Base-by-base conservation (phyloP, 345 rosid genomes). In the Cardiospermum halicacabum region DNA sequence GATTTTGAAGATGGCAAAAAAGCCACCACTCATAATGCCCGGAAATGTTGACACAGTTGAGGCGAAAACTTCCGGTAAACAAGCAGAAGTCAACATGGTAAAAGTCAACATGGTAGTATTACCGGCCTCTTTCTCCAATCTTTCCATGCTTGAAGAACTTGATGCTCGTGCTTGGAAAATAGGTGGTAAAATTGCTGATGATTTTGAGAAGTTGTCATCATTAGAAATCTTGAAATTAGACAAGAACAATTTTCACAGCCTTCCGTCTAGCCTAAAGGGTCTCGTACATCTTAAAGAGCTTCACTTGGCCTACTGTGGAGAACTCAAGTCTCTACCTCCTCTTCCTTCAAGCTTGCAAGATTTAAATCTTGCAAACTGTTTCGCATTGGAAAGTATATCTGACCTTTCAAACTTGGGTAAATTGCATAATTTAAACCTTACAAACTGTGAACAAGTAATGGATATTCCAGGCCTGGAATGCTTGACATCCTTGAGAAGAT, bases 401-500 rank as follows among this genome's bases (percentile, higher is more conserved):
- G 83, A 82, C 53, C 58, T 81, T 13, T 72, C 82, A n/a, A 66
- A 74, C 74, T 51, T 76, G 47, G 28, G 34, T 53, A 62, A 22
- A 15, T 71, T 81, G 53, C 1, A 11, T 11, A 31, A 8, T 26
- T 51, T 84, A 24, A 72, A 80, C 69, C 68, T 81, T 43, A 58
- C 78, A 5, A 81, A 75, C 66, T 84, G 89, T 58, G 67, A 64
- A 56, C 81, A 77, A 40, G 27, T 84, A 39, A 22, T 11, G 13
- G 80, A 81, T 69, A 60, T 81, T 40, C 81, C 84, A 0, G 86
- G 86, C 61, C 76, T 84, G 7, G 75, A 81, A 65, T 67, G 6
- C 40, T 65, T 77, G 66, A 76, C 68, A 61, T 74, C 81, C 19
- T 25, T 84, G 69, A 74, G 11, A 67, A 3, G 69, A 42, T 60